phyloP scores from a whole-genome alignment of 192 early-diverging fungal species.

The Gaertneriomyces sp. region DNA sequence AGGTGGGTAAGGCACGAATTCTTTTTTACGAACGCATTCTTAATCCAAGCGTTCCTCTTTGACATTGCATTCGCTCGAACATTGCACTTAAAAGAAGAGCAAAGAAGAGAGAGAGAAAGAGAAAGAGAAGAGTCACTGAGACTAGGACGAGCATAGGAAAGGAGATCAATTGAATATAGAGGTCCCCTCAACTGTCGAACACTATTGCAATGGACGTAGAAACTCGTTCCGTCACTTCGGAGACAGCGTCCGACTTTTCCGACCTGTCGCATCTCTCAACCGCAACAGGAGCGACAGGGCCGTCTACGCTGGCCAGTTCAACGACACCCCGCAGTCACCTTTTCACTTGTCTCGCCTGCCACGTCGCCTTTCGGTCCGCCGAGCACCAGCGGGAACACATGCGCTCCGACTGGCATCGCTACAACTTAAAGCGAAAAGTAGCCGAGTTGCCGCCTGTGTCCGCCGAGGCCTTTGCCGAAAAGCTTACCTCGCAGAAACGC shows the following conservation, averaged over 20 bases:
- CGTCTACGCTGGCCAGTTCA: neutral
- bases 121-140: too few species aligned
- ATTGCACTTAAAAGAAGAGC: too few species aligned
- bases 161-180: too few species aligned
- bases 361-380: conserved; percentile 85
- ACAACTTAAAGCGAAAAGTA: conserved; percentile 97
- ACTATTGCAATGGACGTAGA: conserved; percentile 2
- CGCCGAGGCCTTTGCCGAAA: conserved; percentile 75
- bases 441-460: conserved; percentile 83
- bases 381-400: conserved; percentile 92
- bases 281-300: neutral
- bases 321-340: conserved; percentile 17
- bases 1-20: too few species aligned
- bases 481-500: conserved; percentile 52
- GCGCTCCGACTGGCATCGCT: conserved; percentile 96
- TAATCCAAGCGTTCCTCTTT: too few species aligned
- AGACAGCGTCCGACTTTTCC: conserved; percentile 50
- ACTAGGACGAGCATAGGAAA: too few species aligned
- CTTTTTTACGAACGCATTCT: too few species aligned
- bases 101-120: too few species aligned
- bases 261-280: conserved; percentile 28
- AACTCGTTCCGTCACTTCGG: conserved; percentile 23
- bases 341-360: conserved; percentile 65
- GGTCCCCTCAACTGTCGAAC: neutral
- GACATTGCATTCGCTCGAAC: too few species aligned